Conservation (phyloP, 192 early-diverging fungal genomes). For the Linnemannia zychae region DNA sequence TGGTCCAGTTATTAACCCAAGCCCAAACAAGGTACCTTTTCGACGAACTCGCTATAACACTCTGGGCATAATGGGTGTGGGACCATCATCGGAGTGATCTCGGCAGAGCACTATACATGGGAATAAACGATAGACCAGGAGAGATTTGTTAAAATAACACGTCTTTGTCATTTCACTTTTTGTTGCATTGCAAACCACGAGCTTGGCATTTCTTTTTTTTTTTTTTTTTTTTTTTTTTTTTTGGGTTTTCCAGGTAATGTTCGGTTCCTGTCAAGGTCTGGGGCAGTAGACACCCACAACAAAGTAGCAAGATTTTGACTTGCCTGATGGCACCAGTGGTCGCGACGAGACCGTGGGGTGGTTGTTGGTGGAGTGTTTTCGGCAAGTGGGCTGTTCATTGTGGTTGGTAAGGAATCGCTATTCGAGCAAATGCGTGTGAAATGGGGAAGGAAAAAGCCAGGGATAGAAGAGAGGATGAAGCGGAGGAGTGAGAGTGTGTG, state of each 20-base stretch:
- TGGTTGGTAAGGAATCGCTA: background rate
- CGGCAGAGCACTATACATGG: conserved; percentile 29
- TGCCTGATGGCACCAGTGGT: conserved; percentile 55
- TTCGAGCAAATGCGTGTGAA: background rate
- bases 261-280: background rate
- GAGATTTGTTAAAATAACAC: conserved; percentile 20
- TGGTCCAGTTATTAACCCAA: background rate
- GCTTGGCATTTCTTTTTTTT: background rate
- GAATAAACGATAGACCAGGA: background rate
- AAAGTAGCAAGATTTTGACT: background rate
- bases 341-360: conserved; percentile 14
- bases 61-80: conserved; percentile 82
- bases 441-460: background rate
- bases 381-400: background rate
- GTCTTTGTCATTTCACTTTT: background rate
- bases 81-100: conserved; percentile 71
- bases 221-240: too few species aligned
- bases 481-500: background rate
- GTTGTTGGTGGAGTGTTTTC: background rate
- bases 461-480: background rate
- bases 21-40: conserved; percentile 71
- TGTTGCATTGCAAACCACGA: conserved; percentile 2
- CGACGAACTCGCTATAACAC: conserved; percentile 86
- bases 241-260: background rate
- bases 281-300: background rate